Evolutionary conservation across 306 rosid genomes (phyloP), one percentile per base, ranked within the genome.

Genomic region (Trichosanthes cucumerina): DNA sequence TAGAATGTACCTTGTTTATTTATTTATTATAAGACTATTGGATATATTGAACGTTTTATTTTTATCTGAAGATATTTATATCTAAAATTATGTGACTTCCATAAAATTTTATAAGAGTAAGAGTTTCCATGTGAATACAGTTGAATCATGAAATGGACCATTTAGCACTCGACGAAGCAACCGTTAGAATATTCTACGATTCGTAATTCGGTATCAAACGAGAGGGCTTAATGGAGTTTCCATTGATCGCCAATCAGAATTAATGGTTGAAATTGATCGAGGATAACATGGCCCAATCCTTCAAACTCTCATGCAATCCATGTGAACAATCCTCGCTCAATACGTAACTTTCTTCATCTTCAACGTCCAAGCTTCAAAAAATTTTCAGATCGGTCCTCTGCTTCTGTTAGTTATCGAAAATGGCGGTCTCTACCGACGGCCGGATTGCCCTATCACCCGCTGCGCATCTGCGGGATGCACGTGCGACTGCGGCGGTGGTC

Each of bases 221-320:
- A 1, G 36, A 77, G 39, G 85, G 60, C 60, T 54, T 18, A 54
- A 54, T 23, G 64, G 78, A 74, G 39, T 24, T 9, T 31, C 49
- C 7, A 15, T 52, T 6, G 11, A 75, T 41, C 18, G 10, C 33
- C 26, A n/a, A 75, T 31, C 69, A 56, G 14, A 76, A 57, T 71
- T 76, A 76, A 90, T 86, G 92, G 90, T 80, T 78, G 80, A 75
- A 85, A 72, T 71, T 81, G 75, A 60, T 62, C 66, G 28, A 28
- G 83, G 92, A 88, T 86, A 88, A 73, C 84, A 65, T 81, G 82
- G 79, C 89, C 66, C 34, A 82, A 74, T 85, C 79, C 52, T 66
- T 70, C 80, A 34, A 28, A 57, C 59, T 75, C 77, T 11, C 85
- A 81, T 80, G 87, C 82, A 83, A 15, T 82, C 78, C 84, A 85